Evolutionary conservation across 495 filamentous ascomycete species (phyloP).

Genomic region (Chaetomium fimeti): DNA sequence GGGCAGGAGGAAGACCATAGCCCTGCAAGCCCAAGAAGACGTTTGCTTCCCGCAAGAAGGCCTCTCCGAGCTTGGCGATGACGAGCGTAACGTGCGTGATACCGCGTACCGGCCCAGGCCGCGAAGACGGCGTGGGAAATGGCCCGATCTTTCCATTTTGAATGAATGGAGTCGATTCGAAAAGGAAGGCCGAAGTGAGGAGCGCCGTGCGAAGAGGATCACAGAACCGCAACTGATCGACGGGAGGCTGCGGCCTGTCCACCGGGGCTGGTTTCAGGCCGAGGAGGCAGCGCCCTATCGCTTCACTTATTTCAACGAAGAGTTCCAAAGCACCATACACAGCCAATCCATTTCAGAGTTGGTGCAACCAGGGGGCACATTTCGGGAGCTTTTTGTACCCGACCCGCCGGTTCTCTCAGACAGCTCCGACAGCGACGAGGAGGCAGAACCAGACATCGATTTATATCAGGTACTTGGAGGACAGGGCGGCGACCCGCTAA

Average conservation of each 20-base stretch:
- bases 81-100: conserved; percentile 55
- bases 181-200: conserved; percentile 85
- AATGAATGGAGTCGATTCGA: conserved; percentile 91
- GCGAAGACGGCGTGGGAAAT: conserved; percentile 55
- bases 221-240: conserved; percentile 89
- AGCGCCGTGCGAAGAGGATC: conserved; percentile 84
- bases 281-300: conserved; percentile 91
- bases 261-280: conserved; percentile 79
- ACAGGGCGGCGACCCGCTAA: conserved; percentile 31
- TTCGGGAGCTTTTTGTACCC: conserved; percentile 75
- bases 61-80: conserved; percentile 74
- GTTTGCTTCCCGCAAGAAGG: conserved; percentile 87
- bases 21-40: conserved; percentile 69
- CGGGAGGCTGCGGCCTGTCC: conserved; percentile 75
- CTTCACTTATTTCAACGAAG: conserved; percentile 98
- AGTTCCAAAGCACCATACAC: conserved; percentile 90
- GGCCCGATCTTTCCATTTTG: conserved; percentile 64
- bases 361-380: conserved; percentile 76
- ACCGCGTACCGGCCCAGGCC: conserved; percentile 41
- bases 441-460: conserved; percentile 37
- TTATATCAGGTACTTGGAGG: conserved; percentile 30
- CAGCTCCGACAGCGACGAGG: conserved; percentile 60
- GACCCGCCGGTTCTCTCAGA: conserved; percentile 54
- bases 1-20: conserved; percentile 50
- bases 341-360: conserved; percentile 92